A percentile compares a stretch with the other conserved stretches of the same genome.
Conservation (phyloP, 768 basidiomycete species). For the Mycena filopes region DNA sequence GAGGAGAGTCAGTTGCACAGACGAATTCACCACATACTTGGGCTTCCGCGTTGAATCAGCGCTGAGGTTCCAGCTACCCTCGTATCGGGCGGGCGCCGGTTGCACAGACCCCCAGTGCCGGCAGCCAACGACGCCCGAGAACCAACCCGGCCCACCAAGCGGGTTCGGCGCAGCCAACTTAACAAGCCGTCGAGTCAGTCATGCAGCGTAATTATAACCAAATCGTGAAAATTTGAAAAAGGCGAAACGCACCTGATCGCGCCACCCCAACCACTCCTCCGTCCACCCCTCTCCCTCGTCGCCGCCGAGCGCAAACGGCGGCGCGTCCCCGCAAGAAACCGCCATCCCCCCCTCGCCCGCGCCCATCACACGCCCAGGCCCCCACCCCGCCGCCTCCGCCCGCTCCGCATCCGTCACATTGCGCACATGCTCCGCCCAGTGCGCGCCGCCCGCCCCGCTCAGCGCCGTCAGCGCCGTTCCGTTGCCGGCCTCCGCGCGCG, state of each 20-base stretch:
- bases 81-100: constrained; percentile 22
- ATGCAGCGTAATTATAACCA: too few species aligned
- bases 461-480: constrained; percentile 13
- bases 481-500: constrained; percentile 13
- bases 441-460: constrained; percentile 12
- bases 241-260: constrained; percentile 12
- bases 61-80: constrained; percentile 20
- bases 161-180: constrained; percentile 25
- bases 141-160: constrained; percentile 21
- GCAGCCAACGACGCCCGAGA: constrained; percentile 15
- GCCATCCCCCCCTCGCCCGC: constrained; percentile 21
- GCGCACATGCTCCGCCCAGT: constrained; percentile 17
- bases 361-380: constrained; percentile 22
- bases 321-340: constrained; percentile 29
- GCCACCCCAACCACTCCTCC: constrained; percentile 22
- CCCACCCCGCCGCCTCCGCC: constrained; percentile 23
- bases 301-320: constrained; percentile 4
- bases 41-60: constrained; percentile 13
- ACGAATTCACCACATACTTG: constrained; percentile 1
- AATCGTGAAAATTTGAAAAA: neutral
- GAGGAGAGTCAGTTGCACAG: neutral
- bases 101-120: constrained; percentile 22
- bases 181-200: too few species aligned
- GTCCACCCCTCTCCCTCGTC: constrained; percentile 25
- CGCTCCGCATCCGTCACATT: constrained; percentile 27